Evolutionary conservation across 129 eudicot species (phyloP), one percentile per base, ranked within the genome.

Genomic region (Centaurea solstitialis): DNA sequence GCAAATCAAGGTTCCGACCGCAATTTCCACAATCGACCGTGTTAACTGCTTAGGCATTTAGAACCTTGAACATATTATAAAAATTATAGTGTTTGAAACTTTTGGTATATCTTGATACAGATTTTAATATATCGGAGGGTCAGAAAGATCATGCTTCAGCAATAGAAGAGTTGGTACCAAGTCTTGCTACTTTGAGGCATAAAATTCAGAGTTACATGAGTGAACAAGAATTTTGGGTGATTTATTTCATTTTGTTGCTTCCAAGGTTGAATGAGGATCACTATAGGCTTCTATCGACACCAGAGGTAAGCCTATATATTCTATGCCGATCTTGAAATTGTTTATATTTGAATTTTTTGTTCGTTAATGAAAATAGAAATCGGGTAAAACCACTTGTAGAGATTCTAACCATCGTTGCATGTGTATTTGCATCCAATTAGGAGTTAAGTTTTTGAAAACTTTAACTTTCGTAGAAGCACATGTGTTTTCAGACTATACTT

Each of bases 161-260:
- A 72, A 86, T 93, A 57, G 90, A 89, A 80, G 78, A 85, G 26
- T 77, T 87, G 84, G 93, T 93, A 59, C 97, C 97, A 73, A 80
- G 76, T 82, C 79, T 93, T 68, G 73, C 77, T 43, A 75, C 84
- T 73, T 77, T 93, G 82, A 89, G 84, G 89, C 89, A 73, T 84
- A 82, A 66, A 47, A 57, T 85, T 81, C 65, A 82, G 65, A 82
- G 78, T 78, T 22, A 76, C 69, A 35, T 89, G 68, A 88, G 82
- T 73, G 86, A 86, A 40, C 87, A 86, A 64, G 81, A 81, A 62
- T 93, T 93, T 74, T 93, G 98, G 98, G 87, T 87, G 86, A 86
- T 91, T 70, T 93, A 93, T 80, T 93, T 93, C 35, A 83, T 87
- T 40, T 76, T 93, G 47, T 84, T 93, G 86, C 86, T 89, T 77